Evolutionary conservation across 257 asterid genomes (phyloP).

Genomic region (Penstemon davidsonii): DNA sequence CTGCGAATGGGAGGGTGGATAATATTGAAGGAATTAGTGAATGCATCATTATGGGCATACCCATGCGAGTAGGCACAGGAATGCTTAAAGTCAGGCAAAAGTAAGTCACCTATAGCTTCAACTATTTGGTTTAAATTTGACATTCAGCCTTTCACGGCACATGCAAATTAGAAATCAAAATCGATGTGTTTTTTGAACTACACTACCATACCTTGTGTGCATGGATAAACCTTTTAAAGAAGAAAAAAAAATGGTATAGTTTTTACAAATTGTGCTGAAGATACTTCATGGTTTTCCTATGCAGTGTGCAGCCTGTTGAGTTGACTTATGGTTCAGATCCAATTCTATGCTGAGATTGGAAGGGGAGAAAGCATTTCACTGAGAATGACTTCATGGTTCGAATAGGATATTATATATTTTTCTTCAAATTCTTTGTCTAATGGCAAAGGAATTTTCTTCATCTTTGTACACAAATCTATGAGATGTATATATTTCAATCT

Average conservation of each 20-base stretch:
- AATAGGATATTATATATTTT: too few species aligned
- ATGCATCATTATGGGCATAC: constrained; percentile 93
- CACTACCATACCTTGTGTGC: neutral
- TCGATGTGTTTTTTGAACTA: too few species aligned
- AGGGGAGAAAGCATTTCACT: neutral
- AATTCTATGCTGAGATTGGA: constrained; percentile 39
- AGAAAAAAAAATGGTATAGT: too few species aligned
- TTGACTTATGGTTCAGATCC: constrained; percentile 48
- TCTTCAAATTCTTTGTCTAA: too few species aligned
- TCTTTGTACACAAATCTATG: too few species aligned
- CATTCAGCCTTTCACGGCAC: too few species aligned
- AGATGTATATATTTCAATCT: too few species aligned
- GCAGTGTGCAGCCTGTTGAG: constrained; percentile 56
- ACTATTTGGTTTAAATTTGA: neutral
- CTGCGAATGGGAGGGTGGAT: constrained; percentile 78
- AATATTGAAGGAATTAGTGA: constrained; percentile 91
- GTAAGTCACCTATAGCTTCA: constrained; percentile 30
- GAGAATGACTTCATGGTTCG: too few species aligned
- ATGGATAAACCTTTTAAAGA: too few species aligned
- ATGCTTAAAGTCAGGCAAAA: constrained; percentile 83
- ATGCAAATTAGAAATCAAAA: too few species aligned
- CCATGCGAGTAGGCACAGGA: constrained; percentile 85
- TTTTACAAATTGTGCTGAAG: too few species aligned
- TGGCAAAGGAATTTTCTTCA: too few species aligned
- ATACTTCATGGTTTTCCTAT: constrained; percentile 11